Percentiles rank a stretch among this genome's conserved stretches.
phyloP scores from a whole-genome alignment of 768 basidiomycete genomes.

The Phaeotremella skinneri region DNA sequence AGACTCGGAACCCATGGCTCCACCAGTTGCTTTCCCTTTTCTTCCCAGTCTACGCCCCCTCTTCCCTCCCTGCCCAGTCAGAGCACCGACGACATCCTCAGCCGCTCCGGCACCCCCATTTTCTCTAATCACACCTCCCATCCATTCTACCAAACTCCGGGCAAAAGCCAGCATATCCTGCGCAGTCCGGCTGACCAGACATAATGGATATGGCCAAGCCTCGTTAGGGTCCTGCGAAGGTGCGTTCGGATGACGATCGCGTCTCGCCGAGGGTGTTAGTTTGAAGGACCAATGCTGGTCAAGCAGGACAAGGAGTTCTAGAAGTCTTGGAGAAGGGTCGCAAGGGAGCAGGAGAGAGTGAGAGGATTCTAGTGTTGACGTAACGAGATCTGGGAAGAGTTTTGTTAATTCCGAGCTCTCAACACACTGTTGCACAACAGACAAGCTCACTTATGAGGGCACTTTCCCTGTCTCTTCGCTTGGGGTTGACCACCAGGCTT shows the following conservation, averaged over 20 bases:
- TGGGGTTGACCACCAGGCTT: constrained; percentile 74
- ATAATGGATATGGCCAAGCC: constrained; percentile 65
- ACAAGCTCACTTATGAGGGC: constrained; percentile 68
- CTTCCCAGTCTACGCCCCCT: constrained; percentile 56
- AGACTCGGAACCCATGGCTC: constrained; percentile 64
- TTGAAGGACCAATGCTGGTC: constrained; percentile 98
- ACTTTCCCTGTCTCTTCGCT: constrained; percentile 84
- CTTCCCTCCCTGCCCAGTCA: constrained; percentile 38
- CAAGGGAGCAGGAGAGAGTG: constrained; percentile 86
- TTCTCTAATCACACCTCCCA: constrained; percentile 90
- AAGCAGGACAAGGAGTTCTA: constrained; percentile 90
- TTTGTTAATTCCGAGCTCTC: constrained; percentile 13
- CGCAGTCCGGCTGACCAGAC: constrained; percentile 85
- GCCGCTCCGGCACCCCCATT: constrained; percentile 67
- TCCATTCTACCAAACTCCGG: constrained; percentile 97
- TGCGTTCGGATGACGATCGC: constrained; percentile 18
- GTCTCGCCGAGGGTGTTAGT: constrained; percentile 23
- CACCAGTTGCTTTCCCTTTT: constrained; percentile 56
- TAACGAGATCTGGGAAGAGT: constrained; percentile 69
- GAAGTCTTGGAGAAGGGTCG: constrained; percentile 88
- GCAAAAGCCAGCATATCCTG: constrained; percentile 92
- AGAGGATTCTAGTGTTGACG: constrained; percentile 73
- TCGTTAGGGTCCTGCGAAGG: constrained; percentile 14
- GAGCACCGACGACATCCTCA: constrained; percentile 62
- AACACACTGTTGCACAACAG: not conserved